Evolutionary conservation across 1,284 basidiomycete genomes (phyloP), one percentile per base, ranked within the genome.

Genomic region (Rhodotorula sp.): DNA sequence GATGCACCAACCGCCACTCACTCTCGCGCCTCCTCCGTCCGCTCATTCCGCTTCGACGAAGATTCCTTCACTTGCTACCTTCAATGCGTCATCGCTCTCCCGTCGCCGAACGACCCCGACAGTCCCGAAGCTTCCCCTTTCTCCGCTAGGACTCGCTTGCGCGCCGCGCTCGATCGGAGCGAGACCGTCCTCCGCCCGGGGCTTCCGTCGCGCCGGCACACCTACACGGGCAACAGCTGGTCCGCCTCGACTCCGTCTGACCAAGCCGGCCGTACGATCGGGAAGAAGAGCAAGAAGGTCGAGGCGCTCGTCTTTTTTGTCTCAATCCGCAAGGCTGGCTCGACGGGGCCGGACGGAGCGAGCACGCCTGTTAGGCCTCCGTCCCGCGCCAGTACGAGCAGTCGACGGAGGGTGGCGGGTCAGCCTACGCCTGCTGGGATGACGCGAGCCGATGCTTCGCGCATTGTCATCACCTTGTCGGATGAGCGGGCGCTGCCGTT

Each of bases 241-340:
- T 60, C 54, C 48, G 57, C 60, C 11, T 64, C 68, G 52, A 68
- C 63, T 18, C 71, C 53, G 40, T 57, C n/a, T 10, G 37, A 40
- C 31, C n/a, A 48, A 5, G 10, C 15, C 13, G 54, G 62, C 18
- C 26, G 56, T 6, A 46, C 50, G 20, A 52, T 11, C 18, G 40
- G 37, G n/a, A 64, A 57, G 31, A 67, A 69, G 55, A 60, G 63
- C 13, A 59, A 68, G 47, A 30, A 50, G 8, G 65, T 75, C 63
- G 52, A 67, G 18, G 69, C 71, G 4, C 24, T 71, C 18, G 59
- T 61, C 2, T 75, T 75, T 61, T 73, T 65, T 63, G 37, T 75
- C 24, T 71, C 71, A 47, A 71, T 74, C 48, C 59, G 68, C 30
- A 68, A 67, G 37, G 59, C 59, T 11, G 22, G 40, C 11, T 44